These are phyloP conservation scores for Linum tenue DNA, from an alignment of 345 rosid species.

Conservation along the genomic window DNA sequence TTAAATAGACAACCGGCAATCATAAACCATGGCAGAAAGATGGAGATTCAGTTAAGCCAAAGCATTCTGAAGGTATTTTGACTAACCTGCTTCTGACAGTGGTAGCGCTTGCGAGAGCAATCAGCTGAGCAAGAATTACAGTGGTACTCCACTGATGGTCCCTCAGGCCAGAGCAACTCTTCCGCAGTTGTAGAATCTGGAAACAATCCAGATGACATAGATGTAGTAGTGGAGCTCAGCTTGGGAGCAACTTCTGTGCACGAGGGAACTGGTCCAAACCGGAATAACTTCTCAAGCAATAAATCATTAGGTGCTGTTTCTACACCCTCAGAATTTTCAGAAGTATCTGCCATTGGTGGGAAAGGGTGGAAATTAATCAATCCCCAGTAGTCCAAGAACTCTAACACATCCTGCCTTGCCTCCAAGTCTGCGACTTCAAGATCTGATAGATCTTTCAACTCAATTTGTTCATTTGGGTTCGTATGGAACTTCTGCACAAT, in stretches of 20 bases:
- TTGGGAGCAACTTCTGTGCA: slow-evolving; percentile 35
- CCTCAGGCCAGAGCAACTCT: slow-evolving; percentile 67
- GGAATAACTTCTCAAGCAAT: slow-evolving; percentile 61
- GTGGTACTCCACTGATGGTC: slow-evolving; percentile 88
- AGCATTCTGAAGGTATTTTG: slow-evolving; percentile 4
- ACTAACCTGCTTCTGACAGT: slow-evolving; percentile 93
- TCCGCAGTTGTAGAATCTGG: slow-evolving; percentile 68
- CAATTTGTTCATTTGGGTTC: slow-evolving; percentile 52
- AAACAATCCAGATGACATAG: slow-evolving; percentile 50
- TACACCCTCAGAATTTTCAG: slow-evolving; percentile 30
- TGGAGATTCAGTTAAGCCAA: not conserved
- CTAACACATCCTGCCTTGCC: slow-evolving; percentile 81
- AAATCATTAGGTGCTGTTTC: slow-evolving; percentile 31
- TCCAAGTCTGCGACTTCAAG: slow-evolving; percentile 72
- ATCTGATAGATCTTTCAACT: slow-evolving; percentile 59
- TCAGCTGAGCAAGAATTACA: slow-evolving; percentile 98
- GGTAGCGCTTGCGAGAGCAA: slow-evolving; percentile 98
- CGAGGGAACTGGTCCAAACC: slow-evolving; percentile 55
- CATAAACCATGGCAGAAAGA: not conserved
- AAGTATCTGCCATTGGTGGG: slow-evolving; percentile 34
- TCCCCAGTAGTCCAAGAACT: slow-evolving; percentile 98
- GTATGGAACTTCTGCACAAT: slow-evolving; percentile 73
- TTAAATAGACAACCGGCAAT: not conserved
- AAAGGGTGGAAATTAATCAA: slow-evolving; percentile 93
- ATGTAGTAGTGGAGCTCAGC: slow-evolving; percentile 41